Evolutionary conservation across 2,329 filamentous ascomycete genomes (phyloP).

Genomic region (Pyrenochaeta sp.): DNA sequence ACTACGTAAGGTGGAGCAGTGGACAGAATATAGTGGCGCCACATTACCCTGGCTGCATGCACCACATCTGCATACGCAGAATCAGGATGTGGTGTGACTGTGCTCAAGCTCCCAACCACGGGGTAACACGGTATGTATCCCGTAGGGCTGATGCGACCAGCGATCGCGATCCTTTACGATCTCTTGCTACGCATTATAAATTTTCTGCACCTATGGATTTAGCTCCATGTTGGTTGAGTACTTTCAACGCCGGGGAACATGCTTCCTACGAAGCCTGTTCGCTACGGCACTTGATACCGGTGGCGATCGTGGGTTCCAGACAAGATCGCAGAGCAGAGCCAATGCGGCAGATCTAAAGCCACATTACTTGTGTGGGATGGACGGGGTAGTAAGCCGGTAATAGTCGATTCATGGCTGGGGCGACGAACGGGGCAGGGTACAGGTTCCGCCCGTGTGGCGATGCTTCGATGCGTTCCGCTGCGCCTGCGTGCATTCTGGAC

Average conservation of each 20-base stretch:
- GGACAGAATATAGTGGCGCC: slow-evolving; percentile 7
- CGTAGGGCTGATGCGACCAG: slow-evolving; percentile 34
- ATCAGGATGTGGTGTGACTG: slow-evolving; percentile 12
- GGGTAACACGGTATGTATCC: slow-evolving; percentile 13
- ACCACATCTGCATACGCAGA: slow-evolving; percentile 17
- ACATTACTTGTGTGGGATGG: slow-evolving; percentile 4
- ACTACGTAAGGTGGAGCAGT: slow-evolving; percentile 3
- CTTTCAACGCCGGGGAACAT: not conserved
- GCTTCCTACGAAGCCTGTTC: not conserved
- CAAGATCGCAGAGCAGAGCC: not conserved
- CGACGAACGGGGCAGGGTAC: slow-evolving; percentile 7
- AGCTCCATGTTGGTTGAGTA: not conserved
- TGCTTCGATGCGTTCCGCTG: slow-evolving; percentile 30
- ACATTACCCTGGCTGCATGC: slow-evolving; percentile 9
- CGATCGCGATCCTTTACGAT: slow-evolving; percentile 22
- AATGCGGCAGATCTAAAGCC: slow-evolving; percentile 11
- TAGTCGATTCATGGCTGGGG: slow-evolving; percentile 1
- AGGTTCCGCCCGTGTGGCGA: slow-evolving; percentile 36
- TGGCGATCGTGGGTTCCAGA: not conserved
- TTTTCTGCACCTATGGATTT: slow-evolving; percentile 10
- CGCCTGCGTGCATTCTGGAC: slow-evolving; percentile 25
- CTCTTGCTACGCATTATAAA: slow-evolving; percentile 6
- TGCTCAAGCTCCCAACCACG: slow-evolving; percentile 13
- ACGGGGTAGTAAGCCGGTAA: slow-evolving; percentile 9
- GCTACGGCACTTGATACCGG: not conserved